Evolutionary conservation across 352 stramenopile species (phyloP).

Genomic region (Globisporangium camurandrum): DNA sequence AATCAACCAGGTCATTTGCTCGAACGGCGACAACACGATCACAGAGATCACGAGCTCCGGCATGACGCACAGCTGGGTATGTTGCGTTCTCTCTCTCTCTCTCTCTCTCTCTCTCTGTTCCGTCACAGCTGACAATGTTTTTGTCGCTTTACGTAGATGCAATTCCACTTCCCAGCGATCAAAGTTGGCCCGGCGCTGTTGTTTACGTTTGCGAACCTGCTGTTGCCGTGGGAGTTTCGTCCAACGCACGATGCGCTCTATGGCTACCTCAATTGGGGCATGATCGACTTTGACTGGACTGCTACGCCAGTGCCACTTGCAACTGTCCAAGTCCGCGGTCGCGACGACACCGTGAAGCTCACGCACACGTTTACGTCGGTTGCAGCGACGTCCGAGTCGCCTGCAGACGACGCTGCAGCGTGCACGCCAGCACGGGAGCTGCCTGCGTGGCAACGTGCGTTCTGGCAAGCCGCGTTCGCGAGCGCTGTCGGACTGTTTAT

Average conservation of each 20-base stretch:
- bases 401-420: conserved; percentile 30
- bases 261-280: conserved; percentile 89
- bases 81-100: conserved; percentile 4
- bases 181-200: conserved; percentile 47
- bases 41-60: conserved; percentile 89
- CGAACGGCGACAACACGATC: conserved; percentile 43
- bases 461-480: conserved; percentile 36
- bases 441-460: conserved; percentile 19
- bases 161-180: conserved; percentile 52
- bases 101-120: too few relatives aligned
- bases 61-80: conserved; percentile 91
- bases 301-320: conserved; percentile 38
- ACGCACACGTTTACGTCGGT: conserved; percentile 47
- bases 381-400: conserved; percentile 26
- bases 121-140: too few relatives aligned
- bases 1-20: conserved; percentile 89
- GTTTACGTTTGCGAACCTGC: conserved; percentile 66
- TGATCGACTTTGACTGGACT: conserved; percentile 89
- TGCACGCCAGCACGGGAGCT: conserved; percentile 45
- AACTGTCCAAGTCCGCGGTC: conserved; percentile 44
- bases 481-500: conserved; percentile 29
- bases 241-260: conserved; percentile 60
- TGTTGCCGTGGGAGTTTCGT: conserved; percentile 77
- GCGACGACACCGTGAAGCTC: conserved; percentile 65
- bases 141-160: conserved; percentile 32